A percentile compares a stretch with the other conserved stretches of the same genome.
Conservation (phyloP, 106 monocot species). For the Triglochin maritima region DNA sequence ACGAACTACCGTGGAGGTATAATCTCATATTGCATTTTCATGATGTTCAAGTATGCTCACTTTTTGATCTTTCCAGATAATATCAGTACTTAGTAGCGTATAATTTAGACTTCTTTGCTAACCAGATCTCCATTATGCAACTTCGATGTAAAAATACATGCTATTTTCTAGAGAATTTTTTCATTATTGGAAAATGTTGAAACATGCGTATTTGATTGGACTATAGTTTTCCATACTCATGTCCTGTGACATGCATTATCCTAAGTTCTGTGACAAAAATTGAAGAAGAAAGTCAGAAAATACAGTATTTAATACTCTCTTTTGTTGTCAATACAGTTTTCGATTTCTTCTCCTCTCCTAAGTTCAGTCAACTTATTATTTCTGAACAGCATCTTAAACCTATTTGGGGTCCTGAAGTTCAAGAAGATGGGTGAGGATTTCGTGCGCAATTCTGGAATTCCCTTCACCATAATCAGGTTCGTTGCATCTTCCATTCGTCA, state of each 20-base stretch:
- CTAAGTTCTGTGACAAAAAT: background rate
- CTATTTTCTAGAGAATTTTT: background rate
- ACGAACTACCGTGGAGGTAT: constrained; percentile 95
- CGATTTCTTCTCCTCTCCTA: background rate
- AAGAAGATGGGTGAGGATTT: constrained; percentile 99
- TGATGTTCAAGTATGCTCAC: background rate
- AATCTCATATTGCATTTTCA: background rate
- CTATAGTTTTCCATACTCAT: background rate
- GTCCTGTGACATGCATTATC: background rate
- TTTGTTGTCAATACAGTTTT: background rate
- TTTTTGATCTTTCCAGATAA: no score
- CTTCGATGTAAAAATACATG: background rate
- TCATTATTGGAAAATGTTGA: background rate
- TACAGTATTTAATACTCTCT: background rate
- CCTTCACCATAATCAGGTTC: constrained; percentile 93
- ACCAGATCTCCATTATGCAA: no score
- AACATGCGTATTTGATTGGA: background rate
- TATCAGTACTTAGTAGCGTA: no score
- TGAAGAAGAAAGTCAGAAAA: background rate
- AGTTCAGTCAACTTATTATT: background rate
- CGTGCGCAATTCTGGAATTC: constrained; percentile 62
- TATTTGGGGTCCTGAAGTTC: constrained; percentile 94
- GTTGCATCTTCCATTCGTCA: background rate
- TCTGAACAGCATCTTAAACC: constrained; percentile 70
- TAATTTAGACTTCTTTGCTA: no score